phyloP scores from a whole-genome alignment of 768 basidiomycete genomes.

The Dentipellis sp. region DNA sequence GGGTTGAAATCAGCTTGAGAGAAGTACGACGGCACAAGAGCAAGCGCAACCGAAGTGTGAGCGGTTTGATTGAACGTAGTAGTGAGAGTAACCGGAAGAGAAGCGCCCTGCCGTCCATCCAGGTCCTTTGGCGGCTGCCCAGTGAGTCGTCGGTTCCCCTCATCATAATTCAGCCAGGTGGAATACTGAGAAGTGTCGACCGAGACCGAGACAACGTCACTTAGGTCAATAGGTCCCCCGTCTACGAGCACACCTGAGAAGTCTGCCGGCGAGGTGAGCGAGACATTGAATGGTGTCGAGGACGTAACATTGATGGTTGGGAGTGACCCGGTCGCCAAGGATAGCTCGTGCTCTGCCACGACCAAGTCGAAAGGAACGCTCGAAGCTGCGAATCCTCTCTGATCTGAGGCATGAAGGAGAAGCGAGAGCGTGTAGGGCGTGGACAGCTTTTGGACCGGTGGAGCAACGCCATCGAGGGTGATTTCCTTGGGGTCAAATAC shows the following conservation, averaged over 20 bases:
- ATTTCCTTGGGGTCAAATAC: slow-evolving; percentile 53
- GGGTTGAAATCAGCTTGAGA: slow-evolving; percentile 44
- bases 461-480: slow-evolving; percentile 76
- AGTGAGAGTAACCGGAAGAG: slow-evolving; percentile 52
- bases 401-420: slow-evolving; percentile 60
- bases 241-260: slow-evolving; percentile 59
- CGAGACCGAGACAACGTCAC: slow-evolving; percentile 44
- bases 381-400: slow-evolving; percentile 58
- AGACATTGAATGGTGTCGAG: slow-evolving; percentile 41
- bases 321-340: slow-evolving; percentile 33
- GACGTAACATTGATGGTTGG: slow-evolving; percentile 67
- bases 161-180: slow-evolving; percentile 56
- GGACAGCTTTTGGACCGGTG: slow-evolving; percentile 30
- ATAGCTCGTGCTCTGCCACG: slow-evolving; percentile 62
- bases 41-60: slow-evolving; percentile 52
- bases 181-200: slow-evolving; percentile 51
- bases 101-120: slow-evolving; percentile 21
- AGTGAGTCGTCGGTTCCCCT: slow-evolving; percentile 42
- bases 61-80: slow-evolving; percentile 63
- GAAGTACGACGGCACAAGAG: slow-evolving; percentile 70
- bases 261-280: slow-evolving; percentile 44
- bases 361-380: slow-evolving; percentile 55
- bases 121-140: slow-evolving; percentile 51
- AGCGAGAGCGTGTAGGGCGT: slow-evolving; percentile 40
- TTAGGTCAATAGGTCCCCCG: slow-evolving; percentile 42